phyloP scores from a whole-genome alignment of 75 land plant species.

The Cunninghamia lanceolata region DNA sequence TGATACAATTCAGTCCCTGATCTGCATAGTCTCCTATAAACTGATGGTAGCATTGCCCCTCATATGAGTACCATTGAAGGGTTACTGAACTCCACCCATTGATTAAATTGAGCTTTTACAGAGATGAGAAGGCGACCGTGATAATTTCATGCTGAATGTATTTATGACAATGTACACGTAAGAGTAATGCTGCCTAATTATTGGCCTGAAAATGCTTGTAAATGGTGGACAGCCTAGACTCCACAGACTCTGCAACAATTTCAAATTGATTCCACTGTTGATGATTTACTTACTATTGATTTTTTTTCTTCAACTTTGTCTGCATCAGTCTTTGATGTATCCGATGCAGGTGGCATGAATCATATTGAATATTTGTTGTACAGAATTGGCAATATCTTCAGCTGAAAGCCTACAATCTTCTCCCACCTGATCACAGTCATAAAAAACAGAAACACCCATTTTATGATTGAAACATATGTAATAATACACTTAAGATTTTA shows the following conservation, averaged over 20 bases:
- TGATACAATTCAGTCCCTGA: background rate
- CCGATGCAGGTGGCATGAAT: slow-evolving; percentile 53
- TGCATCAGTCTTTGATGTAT: slow-evolving; percentile 12
- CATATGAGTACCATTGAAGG: background rate
- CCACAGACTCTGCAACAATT: background rate
- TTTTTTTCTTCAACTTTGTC: background rate
- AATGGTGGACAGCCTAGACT: background rate
- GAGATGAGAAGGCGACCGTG: background rate
- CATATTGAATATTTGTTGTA: slow-evolving; percentile 67
- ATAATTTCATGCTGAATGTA: background rate
- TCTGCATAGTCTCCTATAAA: background rate
- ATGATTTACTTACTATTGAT: background rate
- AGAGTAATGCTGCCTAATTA: background rate
- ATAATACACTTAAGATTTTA: background rate
- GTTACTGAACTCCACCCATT: background rate
- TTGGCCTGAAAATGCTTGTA: background rate
- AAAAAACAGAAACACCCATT: background rate
- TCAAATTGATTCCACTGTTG: background rate
- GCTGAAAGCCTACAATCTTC: slow-evolving; percentile 57
- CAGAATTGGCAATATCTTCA: slow-evolving; percentile 75
- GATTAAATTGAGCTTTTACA: background rate
- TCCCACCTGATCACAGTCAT: slow-evolving; percentile 32
- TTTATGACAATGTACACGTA: background rate
- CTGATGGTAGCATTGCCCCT: background rate
- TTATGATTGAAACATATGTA: background rate